Base-by-base conservation (phyloP, 176 grass and related monocot genomes). In the Juncus effusus region DNA sequence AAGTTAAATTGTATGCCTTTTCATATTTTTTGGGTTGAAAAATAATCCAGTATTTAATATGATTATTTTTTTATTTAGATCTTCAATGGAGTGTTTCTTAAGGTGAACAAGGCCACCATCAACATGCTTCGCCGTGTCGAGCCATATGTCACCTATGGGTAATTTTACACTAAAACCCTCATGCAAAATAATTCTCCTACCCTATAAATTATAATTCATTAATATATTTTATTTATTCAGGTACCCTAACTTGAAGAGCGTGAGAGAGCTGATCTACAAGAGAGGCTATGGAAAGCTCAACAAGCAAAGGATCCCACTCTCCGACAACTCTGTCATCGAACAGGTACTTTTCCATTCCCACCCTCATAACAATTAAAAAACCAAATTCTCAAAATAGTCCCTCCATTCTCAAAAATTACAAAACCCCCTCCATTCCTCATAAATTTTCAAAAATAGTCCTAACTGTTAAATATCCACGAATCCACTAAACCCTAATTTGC, bases 111-210 rank as follows among this genome's bases (percentile, higher is more conserved):
- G 79, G 87, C 92, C 13, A 91, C 87, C 16, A 80, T 96, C 40
- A 96, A 96, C 82, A 96, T 91, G 91, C 41, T 96, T 10, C 81
- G 85, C 38, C 79, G 93, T 60, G 93, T 97, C 10, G 93, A 97
- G 63, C 93, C 93, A 16, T 97, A 97, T 72, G 93, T 97, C 51
- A 90, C 93, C 12, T 97, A 92, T 69, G 93, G 93, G 93, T 97
- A 82, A 5, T 40, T 55, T 78, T 3, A 36, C 1, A 10, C 56
- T 1, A 10, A 16, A 10, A 53, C 9, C 62, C 9, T 50, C 28
- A 5, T 59, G 8, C n/a, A 16, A n/a, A 13, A 40, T 55, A 11
- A 36, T 3, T 47, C 19, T 60, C 4, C 35, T 13, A 49, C 4
- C 40, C 4, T 7, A 28, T 38, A n/a, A 16, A 35, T 11, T 56